Evolutionary conservation across 352 stramenopile genomes (phyloP).

Genomic region (Phytopythium cucurbitacearum): DNA sequence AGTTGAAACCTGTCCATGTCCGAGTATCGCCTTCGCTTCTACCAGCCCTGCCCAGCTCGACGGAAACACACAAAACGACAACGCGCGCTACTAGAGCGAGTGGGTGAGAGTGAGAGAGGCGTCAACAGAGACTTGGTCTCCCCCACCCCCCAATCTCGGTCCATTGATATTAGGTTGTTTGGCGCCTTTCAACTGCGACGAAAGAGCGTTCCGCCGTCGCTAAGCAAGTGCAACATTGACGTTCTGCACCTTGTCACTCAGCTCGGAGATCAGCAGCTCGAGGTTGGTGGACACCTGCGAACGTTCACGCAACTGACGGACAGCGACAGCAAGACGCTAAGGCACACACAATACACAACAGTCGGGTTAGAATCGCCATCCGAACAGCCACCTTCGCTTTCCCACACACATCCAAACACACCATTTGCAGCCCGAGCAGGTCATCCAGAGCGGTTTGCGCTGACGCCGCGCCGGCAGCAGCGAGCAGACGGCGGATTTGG

Average conservation of each 20-base stretch:
- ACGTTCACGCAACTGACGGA: slow-evolving; percentile 53
- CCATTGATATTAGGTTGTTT: neutral
- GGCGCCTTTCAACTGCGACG: slow-evolving; percentile 3
- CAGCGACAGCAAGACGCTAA: slow-evolving; percentile 34
- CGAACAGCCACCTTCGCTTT: neutral
- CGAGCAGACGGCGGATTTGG: slow-evolving; percentile 42
- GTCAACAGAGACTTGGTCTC: too few species aligned
- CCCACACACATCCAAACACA: slow-evolving; percentile 5
- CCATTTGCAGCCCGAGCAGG: slow-evolving; percentile 53
- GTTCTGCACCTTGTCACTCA: slow-evolving; percentile 70
- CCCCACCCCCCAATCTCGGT: too few species aligned
- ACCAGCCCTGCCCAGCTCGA: too few species aligned
- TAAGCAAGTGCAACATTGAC: slow-evolving; percentile 53
- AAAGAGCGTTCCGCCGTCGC: neutral
- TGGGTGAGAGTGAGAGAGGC: too few species aligned
- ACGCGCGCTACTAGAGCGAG: too few species aligned
- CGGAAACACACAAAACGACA: too few species aligned
- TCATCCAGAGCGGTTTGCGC: slow-evolving; percentile 54
- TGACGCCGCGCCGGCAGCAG: slow-evolving; percentile 26
- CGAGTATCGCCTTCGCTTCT: too few species aligned
- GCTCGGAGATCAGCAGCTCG: slow-evolving; percentile 53
- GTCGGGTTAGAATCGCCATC: neutral
- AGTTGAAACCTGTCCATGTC: too few species aligned
- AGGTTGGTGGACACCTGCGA: slow-evolving; percentile 56
- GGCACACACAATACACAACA: neutral